Percentiles rank a stretch among this genome's conserved stretches.
Conservation (phyloP, 441 rosid species). For the Bruguiera hainesii region DNA sequence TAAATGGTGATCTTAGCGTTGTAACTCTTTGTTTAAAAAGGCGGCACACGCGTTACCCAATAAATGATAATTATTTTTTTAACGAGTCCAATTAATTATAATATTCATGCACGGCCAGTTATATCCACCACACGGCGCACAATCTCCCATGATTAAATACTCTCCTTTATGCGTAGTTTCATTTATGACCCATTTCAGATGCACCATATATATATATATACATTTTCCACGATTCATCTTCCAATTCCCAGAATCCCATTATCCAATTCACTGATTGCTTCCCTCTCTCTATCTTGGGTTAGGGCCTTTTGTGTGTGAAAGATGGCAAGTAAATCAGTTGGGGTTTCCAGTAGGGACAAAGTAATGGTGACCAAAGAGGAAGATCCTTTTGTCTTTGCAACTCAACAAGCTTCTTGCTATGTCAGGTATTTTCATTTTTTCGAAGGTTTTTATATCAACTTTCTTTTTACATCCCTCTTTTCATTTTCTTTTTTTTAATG, state of each 20-base stretch:
- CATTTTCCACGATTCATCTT: background rate
- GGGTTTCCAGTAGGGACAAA: too few species aligned
- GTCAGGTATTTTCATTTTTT: conserved; percentile 11
- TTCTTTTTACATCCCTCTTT: background rate
- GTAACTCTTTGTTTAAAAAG: conserved; percentile 18
- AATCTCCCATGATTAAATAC: conserved; percentile 13
- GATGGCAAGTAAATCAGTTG: background rate
- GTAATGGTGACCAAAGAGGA: conserved; percentile 13
- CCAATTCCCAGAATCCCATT: background rate
- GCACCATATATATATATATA: background rate
- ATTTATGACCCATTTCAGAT: background rate
- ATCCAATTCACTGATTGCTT: background rate
- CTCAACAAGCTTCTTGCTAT: conserved; percentile 4
- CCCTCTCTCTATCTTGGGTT: background rate
- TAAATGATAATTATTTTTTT: conserved; percentile 12
- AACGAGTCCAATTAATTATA: too few species aligned
- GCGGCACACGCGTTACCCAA: background rate
- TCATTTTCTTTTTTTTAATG: background rate
- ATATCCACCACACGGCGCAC: conserved; percentile 25
- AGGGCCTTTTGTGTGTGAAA: background rate
- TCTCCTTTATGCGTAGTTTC: conserved; percentile 2
- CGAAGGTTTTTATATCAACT: background rate
- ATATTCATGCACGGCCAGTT: conserved; percentile 9
- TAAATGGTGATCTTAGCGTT: background rate
- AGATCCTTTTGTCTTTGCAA: conserved; percentile 8